Evolutionary conservation across 805 yeast genomes (phyloP), one percentile per base, ranked within the genome.

Genomic region (Saccharomycopsis fermentans): DNA sequence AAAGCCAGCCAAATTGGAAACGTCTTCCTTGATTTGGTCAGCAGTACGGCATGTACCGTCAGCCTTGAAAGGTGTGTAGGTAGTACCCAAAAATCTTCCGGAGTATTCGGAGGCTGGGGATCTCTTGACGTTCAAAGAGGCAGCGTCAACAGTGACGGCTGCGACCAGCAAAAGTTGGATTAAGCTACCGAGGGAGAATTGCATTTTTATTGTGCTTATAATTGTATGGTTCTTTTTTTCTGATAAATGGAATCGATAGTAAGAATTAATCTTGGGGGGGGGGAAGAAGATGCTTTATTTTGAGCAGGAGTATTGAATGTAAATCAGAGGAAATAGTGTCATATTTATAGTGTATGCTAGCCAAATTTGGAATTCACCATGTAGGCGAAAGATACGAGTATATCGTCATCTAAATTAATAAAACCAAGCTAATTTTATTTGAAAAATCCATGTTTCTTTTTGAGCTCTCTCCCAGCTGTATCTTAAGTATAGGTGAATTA

Each of bases 41-140:
- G 78, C 68, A 50, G 78, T 69, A 69, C 83, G 82, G 71, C 89
- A 83, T 36, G 74, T 67, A 59, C 85, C 82, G 59, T 73, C 67
- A 63, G 76, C 72, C 53, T 80, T 70, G 73, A 83, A 83, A 54
- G 88, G 87, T 16, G 87, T 78, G 71, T 83, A 83, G 40, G 87
- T 78, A 66, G 83, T 80, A 70, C 88, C 89, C 66, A 79, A 81
- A 59, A 62, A 62, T 14, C 34, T 52, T 19, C 36, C 39, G 40
- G 48, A 52, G 52, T 55, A 62, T 27, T 55, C 59, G 36, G 64
- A 59, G n/a, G 50, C 50, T 19, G 50, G 24, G 29, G 50, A 12
- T 32, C 53, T 27, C 14, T 50, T 50, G 37, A 27, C 9, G 14
- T 19, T 47, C 35, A 37, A 47, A 34, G 55, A 26, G 14, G 53